These are phyloP conservation scores for Rhodotorula sp. DNA, from an alignment of 1,284 basidiomycete species.

Conservation along the genomic window DNA sequence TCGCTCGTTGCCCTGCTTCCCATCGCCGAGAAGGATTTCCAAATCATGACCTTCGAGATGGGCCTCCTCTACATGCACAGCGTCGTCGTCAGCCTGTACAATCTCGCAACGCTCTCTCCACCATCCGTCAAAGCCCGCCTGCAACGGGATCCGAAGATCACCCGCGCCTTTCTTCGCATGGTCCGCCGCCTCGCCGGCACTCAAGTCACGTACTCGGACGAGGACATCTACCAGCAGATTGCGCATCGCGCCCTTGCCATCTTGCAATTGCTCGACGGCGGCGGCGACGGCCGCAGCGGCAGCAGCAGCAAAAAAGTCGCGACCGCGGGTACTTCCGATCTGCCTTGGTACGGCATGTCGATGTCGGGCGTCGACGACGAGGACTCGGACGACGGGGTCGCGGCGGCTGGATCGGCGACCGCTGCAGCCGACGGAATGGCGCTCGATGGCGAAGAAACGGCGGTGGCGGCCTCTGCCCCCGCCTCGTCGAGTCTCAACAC, in stretches of 20 bases:
- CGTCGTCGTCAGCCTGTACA: constrained; percentile 74
- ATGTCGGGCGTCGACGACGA: constrained; percentile 28
- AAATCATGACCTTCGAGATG: constrained; percentile 61
- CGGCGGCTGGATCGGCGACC: too few relatives aligned
- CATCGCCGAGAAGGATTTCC: constrained; percentile 70
- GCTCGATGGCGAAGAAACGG: neutral
- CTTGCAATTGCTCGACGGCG: constrained; percentile 78
- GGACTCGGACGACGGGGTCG: constrained; percentile 9
- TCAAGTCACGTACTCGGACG: constrained; percentile 57
- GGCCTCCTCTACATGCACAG: constrained; percentile 80
- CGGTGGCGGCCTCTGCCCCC: neutral
- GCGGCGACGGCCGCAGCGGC: constrained; percentile 59
- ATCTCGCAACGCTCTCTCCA: constrained; percentile 77
- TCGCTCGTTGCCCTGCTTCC: constrained; percentile 78
- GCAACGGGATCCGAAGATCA: constrained; percentile 55
- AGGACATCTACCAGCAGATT: constrained; percentile 61
- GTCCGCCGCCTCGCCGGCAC: constrained; percentile 49
- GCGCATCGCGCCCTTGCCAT: constrained; percentile 76
- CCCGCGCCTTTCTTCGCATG: constrained; percentile 51
- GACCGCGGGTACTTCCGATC: constrained; percentile 48
- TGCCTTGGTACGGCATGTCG: constrained; percentile 33
- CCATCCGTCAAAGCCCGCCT: constrained; percentile 67
- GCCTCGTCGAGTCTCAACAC: neutral
- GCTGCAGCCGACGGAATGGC: neutral
- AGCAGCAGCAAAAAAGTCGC: neutral